A percentile compares a stretch with the other conserved stretches of the same genome.
These are phyloP conservation scores for Tubosaeta sp. DNA, from an alignment of 768 basidiomycete genomes.

Conservation along the genomic window DNA sequence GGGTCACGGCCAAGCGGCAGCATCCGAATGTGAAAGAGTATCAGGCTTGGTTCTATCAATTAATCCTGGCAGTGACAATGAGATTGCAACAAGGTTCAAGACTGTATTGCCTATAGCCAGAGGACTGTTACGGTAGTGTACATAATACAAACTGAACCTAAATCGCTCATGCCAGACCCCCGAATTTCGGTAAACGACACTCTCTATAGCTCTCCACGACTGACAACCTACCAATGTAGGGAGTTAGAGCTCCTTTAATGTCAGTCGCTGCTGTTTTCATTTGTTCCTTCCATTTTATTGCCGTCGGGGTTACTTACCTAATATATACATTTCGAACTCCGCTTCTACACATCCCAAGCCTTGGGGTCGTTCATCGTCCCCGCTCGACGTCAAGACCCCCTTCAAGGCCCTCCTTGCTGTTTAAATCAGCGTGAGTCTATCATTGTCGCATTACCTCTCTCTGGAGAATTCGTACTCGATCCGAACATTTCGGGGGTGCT, in stretches of 20 bases:
- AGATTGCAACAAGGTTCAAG: not conserved
- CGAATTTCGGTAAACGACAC: not conserved
- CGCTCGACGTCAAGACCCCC: slow-evolving; percentile 36
- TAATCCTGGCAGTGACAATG: not conserved
- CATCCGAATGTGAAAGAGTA: not conserved
- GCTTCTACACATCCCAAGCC: slow-evolving; percentile 7
- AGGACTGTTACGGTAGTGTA: not conserved
- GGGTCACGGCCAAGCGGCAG: not conserved
- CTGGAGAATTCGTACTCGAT: slow-evolving; percentile 3
- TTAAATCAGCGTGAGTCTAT: slow-evolving; percentile 21
- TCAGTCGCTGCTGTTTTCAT: not conserved
- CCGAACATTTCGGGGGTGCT: slow-evolving; percentile 16
- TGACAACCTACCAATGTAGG: slow-evolving; percentile 7
- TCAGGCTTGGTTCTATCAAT: not conserved
- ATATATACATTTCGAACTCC: slow-evolving; percentile 22
- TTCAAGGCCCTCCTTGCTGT: slow-evolving; percentile 25
- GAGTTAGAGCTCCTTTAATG: slow-evolving; percentile 2
- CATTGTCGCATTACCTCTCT: not conserved
- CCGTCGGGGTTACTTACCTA: slow-evolving; percentile 7
- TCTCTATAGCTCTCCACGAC: not conserved
- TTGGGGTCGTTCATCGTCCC: slow-evolving; percentile 23
- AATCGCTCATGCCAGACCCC: not conserved
- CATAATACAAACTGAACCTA: not conserved
- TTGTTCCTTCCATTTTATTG: not conserved
- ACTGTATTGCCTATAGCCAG: not conserved